phyloP scores from a whole-genome alignment of 352 stramenopile species.

The Pythium rhizo-oryzae region DNA sequence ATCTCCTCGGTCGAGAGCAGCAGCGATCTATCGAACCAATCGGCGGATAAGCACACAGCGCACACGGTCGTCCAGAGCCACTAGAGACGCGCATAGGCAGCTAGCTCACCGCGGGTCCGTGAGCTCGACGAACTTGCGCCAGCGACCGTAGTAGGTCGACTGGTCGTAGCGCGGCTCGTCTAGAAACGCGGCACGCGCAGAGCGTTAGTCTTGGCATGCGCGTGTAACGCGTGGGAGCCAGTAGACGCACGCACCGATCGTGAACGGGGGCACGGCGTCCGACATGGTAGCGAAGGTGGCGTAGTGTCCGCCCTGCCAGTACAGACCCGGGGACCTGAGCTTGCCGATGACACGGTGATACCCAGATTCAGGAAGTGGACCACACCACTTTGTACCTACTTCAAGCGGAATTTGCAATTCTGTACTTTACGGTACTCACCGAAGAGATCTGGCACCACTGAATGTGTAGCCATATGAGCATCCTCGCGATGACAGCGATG shows the following conservation, averaged over 20 bases:
- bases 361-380: slow-evolving; percentile 1
- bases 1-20: slow-evolving; percentile 72
- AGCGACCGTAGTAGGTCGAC: slow-evolving; percentile 84
- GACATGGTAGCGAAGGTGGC: slow-evolving; percentile 2
- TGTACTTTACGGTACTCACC: slow-evolving; percentile 4
- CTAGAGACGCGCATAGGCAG: too few species aligned
- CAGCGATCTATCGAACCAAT: slow-evolving; percentile 46
- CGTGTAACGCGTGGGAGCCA: too few species aligned
- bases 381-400: slow-evolving; percentile 22
- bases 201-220: too few species aligned
- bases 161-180: slow-evolving; percentile 83
- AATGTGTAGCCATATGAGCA: slow-evolving; percentile 15
- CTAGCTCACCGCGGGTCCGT: slow-evolving; percentile 56
- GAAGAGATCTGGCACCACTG: neutral
- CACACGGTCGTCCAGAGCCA: too few species aligned
- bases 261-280: slow-evolving; percentile 39
- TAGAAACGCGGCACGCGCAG: slow-evolving; percentile 12
- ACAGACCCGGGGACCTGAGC: too few species aligned
- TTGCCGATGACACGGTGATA: neutral
- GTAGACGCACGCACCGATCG: slow-evolving; percentile 28
- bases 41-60: neutral
- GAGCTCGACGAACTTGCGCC: slow-evolving; percentile 85
- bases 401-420: slow-evolving; percentile 4
- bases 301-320: neutral
- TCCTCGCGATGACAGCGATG: too few species aligned